phyloP scores from a whole-genome alignment of 257 asterid species.

The Avicennia marina region DNA sequence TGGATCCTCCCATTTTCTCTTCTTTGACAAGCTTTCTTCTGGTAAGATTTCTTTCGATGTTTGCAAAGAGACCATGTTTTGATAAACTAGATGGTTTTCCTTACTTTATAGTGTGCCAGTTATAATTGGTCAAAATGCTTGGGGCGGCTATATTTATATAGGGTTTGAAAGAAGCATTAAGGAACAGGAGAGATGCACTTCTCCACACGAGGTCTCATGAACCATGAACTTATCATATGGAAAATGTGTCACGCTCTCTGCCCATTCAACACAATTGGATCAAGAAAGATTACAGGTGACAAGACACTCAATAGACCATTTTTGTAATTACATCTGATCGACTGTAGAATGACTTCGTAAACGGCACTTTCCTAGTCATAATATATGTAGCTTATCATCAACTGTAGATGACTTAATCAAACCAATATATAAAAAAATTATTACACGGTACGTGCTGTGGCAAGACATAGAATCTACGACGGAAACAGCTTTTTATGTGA shows the following conservation, averaged over 20 bases:
- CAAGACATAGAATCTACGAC: slow-evolving; percentile 31
- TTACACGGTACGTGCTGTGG: too few relatives aligned
- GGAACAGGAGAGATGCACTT: neutral
- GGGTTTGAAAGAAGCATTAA: slow-evolving; percentile 1
- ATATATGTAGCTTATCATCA: too few relatives aligned
- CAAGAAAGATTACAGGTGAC: too few relatives aligned
- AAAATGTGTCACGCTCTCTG: neutral
- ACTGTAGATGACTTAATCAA: too few relatives aligned
- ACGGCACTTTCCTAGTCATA: too few relatives aligned
- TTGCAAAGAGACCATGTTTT: slow-evolving; percentile 47
- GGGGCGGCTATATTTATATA: too few relatives aligned
- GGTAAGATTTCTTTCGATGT: slow-evolving; percentile 25
- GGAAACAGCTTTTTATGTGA: slow-evolving; percentile 41
- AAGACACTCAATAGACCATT: too few relatives aligned
- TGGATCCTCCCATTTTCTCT: slow-evolving; percentile 50
- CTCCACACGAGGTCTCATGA: neutral
- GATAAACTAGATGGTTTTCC: too few relatives aligned
- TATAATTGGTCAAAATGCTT: slow-evolving; percentile 21
- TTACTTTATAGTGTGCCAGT: neutral
- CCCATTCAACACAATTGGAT: neutral
- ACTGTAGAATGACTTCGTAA: too few relatives aligned
- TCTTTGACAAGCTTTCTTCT: slow-evolving; percentile 38
- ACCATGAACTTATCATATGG: neutral
- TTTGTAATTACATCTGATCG: too few relatives aligned
- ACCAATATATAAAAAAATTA: too few relatives aligned